Base-by-base conservation (phyloP, 2,329 filamentous ascomycete genomes). In the Colletotrichum sp. region DNA sequence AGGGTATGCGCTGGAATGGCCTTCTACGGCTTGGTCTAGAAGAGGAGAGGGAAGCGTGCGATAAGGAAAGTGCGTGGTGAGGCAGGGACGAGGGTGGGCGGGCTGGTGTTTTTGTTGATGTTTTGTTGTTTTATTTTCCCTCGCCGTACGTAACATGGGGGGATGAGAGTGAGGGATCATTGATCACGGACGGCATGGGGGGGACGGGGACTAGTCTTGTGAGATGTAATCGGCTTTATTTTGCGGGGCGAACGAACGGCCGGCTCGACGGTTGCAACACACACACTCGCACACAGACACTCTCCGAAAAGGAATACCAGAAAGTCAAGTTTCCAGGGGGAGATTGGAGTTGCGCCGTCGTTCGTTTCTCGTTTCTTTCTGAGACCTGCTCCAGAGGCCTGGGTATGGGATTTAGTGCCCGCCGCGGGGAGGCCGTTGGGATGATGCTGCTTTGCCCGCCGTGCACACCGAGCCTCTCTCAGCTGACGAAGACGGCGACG, bases 331-430 rank as follows among this genome's bases (percentile, higher is more conserved):
- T 39, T 18, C 5, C 16, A 32, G 18, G 21, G 28, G 34, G 72
- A 57, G 62, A 55, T 75, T 62, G 68, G 28, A 67, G 28, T 62
- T 72, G 68, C 52, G 24, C 13, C 52, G 4, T 67, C 57, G 26
- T 36, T 70, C 36, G 57, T 64, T 68, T 44, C 39, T 57, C 62
- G 32, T 68, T 68, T 64, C 32, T 72, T 44, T 59, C 57, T 34
- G 68, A 72, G 72, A 72, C 62, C 44, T 72, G 39, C 49, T 30
- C 62, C 52, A 30, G 62, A 9, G 39, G 73, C 68, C 63, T 73
- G 63, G 69, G 73, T 73, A 68, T 73, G 63, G 69, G 57, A 57
- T 76, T 76, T 28, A 73, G 72, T 76, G 44, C 18, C 57, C 34
- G n/a, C 49, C 70, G 70, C n/a, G 73, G 63, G 68, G 72, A 62